Evolutionary conservation across 257 asterid species (phyloP).

Genomic region (Henckelia pumila): DNA sequence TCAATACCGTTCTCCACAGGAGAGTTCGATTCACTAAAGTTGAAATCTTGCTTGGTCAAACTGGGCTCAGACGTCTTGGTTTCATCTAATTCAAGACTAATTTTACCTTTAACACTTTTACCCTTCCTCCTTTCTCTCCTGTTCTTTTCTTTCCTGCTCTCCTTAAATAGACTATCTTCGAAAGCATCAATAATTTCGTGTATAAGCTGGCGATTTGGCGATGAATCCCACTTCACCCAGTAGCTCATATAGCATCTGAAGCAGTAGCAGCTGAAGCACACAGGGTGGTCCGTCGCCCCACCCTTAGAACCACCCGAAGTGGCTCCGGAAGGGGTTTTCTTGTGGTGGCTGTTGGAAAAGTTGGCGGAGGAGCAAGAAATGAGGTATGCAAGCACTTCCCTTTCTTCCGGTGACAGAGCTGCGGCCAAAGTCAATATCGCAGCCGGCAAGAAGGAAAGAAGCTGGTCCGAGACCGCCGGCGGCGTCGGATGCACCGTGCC

Average conservation of each 20-base stretch:
- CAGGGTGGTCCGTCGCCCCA: constrained; percentile 46
- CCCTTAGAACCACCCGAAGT: constrained; percentile 28
- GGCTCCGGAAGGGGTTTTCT: constrained; percentile 22
- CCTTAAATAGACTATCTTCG: constrained; percentile 47
- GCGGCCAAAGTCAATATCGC: constrained; percentile 51
- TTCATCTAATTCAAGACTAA: constrained; percentile 25
- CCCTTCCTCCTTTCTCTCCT: constrained; percentile 46
- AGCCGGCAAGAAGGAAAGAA: constrained; percentile 60
- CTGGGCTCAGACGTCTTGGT: constrained; percentile 30
- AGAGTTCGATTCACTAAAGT: constrained; percentile 26
- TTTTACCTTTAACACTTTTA: constrained; percentile 26
- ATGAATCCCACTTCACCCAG: constrained; percentile 74
- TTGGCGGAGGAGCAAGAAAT: constrained; percentile 49
- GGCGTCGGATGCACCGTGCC: constrained; percentile 69
- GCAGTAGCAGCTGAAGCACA: constrained; percentile 60
- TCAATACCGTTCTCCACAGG: constrained; percentile 24
- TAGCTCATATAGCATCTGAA: constrained; percentile 69
- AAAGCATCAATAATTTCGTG: constrained; percentile 68
- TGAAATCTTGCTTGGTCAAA: constrained; percentile 30
- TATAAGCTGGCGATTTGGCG: constrained; percentile 68
- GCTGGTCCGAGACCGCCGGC: constrained; percentile 57
- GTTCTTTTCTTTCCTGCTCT: constrained; percentile 35
- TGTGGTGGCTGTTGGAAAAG: constrained; percentile 29
- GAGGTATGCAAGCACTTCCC: constrained; percentile 62
- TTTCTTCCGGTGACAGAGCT: constrained; percentile 53